phyloP scores from a whole-genome alignment of 192 early-diverging fungal species.

The Coemansia sp. region DNA sequence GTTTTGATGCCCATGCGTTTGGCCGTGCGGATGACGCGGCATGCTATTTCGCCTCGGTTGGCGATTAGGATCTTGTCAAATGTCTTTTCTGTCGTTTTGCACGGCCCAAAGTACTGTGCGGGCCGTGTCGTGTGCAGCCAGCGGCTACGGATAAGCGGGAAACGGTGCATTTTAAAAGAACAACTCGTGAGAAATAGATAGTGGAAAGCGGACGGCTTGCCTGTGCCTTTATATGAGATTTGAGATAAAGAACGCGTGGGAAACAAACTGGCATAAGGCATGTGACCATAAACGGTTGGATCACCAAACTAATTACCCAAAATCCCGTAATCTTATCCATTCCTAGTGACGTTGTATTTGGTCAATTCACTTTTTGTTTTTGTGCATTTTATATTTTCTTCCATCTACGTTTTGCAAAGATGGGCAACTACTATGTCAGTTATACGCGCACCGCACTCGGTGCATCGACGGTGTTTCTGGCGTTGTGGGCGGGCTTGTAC shows the following conservation, averaged over 20 bases:
- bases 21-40: constrained; percentile 78
- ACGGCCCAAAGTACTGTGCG: too few relatives aligned
- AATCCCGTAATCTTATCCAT: not conserved
- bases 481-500: constrained; percentile 63
- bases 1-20: constrained; percentile 90
- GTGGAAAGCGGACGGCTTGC: too few relatives aligned
- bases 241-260: too few relatives aligned
- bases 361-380: not conserved
- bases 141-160: too few relatives aligned
- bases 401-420: not conserved
- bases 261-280: too few relatives aligned
- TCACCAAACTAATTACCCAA: too few relatives aligned
- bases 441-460: constrained; percentile 27
- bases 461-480: constrained; percentile 14
- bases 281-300: too few relatives aligned
- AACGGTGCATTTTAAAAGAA: too few relatives aligned
- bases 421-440: constrained; percentile 9
- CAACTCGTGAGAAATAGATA: too few relatives aligned
- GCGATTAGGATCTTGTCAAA: constrained; percentile 97
- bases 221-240: too few relatives aligned
- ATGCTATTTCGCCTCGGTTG: constrained; percentile 87
- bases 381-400: not conserved
- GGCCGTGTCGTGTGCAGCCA: too few relatives aligned
- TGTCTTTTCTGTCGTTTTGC: not conserved
- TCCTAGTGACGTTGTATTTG: not conserved